Conservation (phyloP, 179 eudicot species). For the Monotropa hypopitys region DNA sequence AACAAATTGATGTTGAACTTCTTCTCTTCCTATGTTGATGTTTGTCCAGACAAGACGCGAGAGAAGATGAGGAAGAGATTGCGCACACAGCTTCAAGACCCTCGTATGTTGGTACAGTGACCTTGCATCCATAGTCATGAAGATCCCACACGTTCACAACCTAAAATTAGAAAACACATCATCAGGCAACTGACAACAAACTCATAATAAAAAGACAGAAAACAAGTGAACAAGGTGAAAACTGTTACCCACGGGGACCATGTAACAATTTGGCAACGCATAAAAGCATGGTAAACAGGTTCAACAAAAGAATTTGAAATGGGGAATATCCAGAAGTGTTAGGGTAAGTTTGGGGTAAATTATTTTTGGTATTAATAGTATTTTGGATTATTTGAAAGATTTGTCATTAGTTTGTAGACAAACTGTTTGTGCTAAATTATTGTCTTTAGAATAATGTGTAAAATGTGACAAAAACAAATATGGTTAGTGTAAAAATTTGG, state of each 20-base stretch:
- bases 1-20: constrained; percentile 28
- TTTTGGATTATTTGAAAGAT: too few species aligned
- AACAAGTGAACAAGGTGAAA: not conserved
- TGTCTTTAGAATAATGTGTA: too few species aligned
- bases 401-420: too few species aligned
- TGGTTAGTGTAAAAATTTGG: too few species aligned
- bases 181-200: not conserved
- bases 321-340: not conserved
- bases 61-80: constrained; percentile 40
- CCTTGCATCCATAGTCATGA: constrained; percentile 44
- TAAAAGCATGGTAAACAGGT: not conserved
- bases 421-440: too few species aligned
- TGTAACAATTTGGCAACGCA: not conserved
- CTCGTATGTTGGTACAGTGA: constrained; percentile 62
- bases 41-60: constrained; percentile 33
- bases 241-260: not conserved
- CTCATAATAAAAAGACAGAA: not conserved
- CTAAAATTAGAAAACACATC: constrained; percentile 22
- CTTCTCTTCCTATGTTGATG: constrained; percentile 27
- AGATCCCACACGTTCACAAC: constrained; percentile 92
- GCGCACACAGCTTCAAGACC: constrained; percentile 70
- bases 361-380: too few species aligned
- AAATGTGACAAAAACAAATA: too few species aligned
- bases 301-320: not conserved
- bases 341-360: too few species aligned